Conservation (phyloP, 768 basidiomycete genomes). For the Auriscalpium vulgare region DNA sequence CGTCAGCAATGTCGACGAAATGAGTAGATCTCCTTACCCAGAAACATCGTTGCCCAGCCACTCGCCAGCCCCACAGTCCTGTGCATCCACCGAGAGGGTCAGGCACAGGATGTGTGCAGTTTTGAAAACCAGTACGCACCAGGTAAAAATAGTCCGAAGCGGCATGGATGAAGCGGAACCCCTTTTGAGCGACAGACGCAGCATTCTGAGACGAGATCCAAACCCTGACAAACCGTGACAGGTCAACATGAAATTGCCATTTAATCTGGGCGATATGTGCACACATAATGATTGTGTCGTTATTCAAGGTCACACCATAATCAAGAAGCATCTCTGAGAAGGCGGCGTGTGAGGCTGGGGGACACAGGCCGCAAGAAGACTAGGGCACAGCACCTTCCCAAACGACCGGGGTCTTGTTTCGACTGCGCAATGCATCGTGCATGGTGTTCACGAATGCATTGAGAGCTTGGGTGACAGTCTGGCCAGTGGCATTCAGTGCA, state of each 20-base stretch:
- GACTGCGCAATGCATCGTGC: slow-evolving; percentile 43
- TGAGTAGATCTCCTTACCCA: slow-evolving; percentile 23
- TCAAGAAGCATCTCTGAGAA: slow-evolving; percentile 53
- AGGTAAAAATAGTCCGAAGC: slow-evolving; percentile 33
- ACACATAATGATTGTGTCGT: slow-evolving; percentile 45
- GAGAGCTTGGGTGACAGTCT: slow-evolving; percentile 58
- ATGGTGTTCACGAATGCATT: slow-evolving; percentile 51
- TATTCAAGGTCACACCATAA: slow-evolving; percentile 40
- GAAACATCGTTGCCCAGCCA: slow-evolving; percentile 51
- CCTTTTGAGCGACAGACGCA: slow-evolving; percentile 47
- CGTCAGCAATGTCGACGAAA: not conserved
- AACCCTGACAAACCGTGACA: slow-evolving; percentile 32
- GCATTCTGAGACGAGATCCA: slow-evolving; percentile 67
- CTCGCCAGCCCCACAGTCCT: slow-evolving; percentile 66
- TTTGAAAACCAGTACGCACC: not conserved
- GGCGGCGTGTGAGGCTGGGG: too few species aligned
- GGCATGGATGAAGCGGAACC: slow-evolving; percentile 55
- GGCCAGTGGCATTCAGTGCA: slow-evolving; percentile 39
- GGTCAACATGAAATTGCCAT: not conserved
- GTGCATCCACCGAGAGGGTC: not conserved
- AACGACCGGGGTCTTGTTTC: slow-evolving; percentile 72
- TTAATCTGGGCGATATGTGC: slow-evolving; percentile 13
- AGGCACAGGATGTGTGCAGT: not conserved
- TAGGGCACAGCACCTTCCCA: slow-evolving; percentile 54
- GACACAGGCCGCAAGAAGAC: not conserved